phyloP scores from a whole-genome alignment of 2,329 filamentous ascomycete genomes.

The Penicillium psychrosexuale region DNA sequence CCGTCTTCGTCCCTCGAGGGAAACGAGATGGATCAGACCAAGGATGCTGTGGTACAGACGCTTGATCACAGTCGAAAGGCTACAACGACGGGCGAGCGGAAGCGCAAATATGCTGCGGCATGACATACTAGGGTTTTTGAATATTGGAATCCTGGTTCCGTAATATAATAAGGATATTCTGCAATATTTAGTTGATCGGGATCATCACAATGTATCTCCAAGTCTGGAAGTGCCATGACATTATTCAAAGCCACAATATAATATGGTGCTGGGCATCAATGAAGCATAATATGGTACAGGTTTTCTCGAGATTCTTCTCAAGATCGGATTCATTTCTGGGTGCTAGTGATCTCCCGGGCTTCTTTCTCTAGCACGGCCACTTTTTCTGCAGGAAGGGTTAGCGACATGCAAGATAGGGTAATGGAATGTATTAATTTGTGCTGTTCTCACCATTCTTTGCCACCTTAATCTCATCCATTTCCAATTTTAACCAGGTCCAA shows the following conservation, averaged over 20 bases:
- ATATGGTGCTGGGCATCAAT: constrained; percentile 2
- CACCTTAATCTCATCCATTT: constrained; percentile 45
- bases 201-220: background rate
- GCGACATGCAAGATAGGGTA: background rate
- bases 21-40: background rate
- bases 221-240: background rate
- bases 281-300: constrained; percentile 12
- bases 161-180: constrained; percentile 5
- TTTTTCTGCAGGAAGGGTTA: constrained; percentile 28
- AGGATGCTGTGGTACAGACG: background rate
- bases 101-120: constrained; percentile 12
- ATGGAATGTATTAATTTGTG: background rate
- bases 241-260: constrained; percentile 2
- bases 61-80: background rate
- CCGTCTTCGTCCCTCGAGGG: constrained; percentile 8
- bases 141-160: background rate
- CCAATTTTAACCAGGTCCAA: constrained; percentile 48
- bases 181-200: background rate
- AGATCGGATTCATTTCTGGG: constrained; percentile 23
- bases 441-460: constrained; percentile 37
- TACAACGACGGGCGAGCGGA: constrained; percentile 1
- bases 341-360: constrained; percentile 32
- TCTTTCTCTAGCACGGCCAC: constrained; percentile 35
- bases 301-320: background rate
- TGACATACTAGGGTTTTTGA: background rate